A percentile compares a stretch with the other conserved stretches of the same genome.
Conservation (phyloP, 352 stramenopile species). For the Pythium plurisporium region DNA sequence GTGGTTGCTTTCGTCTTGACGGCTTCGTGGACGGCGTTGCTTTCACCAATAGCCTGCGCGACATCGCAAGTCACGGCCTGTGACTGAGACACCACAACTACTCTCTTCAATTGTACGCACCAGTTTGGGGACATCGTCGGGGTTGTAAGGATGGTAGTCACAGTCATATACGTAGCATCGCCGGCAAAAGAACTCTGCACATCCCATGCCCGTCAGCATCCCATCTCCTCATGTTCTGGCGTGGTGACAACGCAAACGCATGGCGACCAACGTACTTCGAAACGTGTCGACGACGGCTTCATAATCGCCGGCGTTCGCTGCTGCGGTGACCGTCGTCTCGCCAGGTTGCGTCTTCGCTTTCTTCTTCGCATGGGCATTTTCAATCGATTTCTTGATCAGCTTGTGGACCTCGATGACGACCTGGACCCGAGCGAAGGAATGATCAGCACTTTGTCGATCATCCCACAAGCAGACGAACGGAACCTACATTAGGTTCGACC, state of each 20-base stretch:
- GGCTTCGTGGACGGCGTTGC: conserved; percentile 53
- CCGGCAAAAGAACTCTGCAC: conserved; percentile 65
- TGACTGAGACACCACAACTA: no score
- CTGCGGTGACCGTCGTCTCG: conserved; percentile 8
- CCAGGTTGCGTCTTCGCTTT: neutral
- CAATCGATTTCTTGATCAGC: conserved; percentile 46
- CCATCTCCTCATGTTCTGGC: neutral
- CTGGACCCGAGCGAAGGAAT: no score
- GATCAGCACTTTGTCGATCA: no score
- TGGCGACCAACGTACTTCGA: conserved; percentile 40
- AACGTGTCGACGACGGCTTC: conserved; percentile 61
- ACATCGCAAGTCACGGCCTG: neutral
- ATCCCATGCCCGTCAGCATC: neutral
- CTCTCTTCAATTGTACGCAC: no score
- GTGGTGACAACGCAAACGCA: neutral
- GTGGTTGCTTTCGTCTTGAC: conserved; percentile 30
- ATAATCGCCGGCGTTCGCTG: conserved; percentile 30
- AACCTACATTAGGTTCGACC: conserved; percentile 35
- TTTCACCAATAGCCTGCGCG: conserved; percentile 44
- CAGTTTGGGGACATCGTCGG: conserved; percentile 47
- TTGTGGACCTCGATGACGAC: conserved; percentile 69
- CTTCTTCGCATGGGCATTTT: conserved; percentile 10
- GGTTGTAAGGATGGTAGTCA: conserved; percentile 64
- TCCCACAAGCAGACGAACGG: neutral
- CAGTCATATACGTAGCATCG: conserved; percentile 85